A percentile compares a stretch with the other conserved stretches of the same genome.
These are phyloP conservation scores for Cyclostephanos tholiformis DNA, from an alignment of 108 stramenopile genomes.

Conservation along the genomic window DNA sequence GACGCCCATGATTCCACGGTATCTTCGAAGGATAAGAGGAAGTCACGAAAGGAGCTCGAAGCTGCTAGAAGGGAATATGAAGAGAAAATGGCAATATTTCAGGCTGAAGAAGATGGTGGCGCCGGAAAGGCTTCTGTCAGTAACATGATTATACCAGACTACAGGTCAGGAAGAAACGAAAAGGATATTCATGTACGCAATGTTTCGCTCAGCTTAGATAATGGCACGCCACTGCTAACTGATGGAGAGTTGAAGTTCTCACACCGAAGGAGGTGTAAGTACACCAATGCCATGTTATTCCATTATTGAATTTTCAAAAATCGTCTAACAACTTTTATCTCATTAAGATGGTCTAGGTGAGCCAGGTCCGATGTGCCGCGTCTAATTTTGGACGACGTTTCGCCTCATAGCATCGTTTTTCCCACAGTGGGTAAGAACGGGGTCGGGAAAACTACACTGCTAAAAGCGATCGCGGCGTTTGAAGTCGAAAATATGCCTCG, in stretches of 20 bases:
- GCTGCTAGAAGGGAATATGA: constrained; percentile 63
- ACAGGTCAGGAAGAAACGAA: constrained; percentile 73
- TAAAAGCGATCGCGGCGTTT: constrained; percentile 93
- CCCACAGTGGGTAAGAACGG: constrained; percentile 40
- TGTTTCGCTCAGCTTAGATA: constrained; percentile 79
- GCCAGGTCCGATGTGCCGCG: no score
- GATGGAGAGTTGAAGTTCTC: constrained; percentile 91
- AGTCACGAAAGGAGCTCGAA: constrained; percentile 76
- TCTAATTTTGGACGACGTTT: no score
- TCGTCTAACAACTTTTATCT: constrained; percentile 59
- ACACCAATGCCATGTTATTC: no score
- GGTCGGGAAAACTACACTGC: constrained; percentile 90
- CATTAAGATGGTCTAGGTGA: constrained; percentile 26
- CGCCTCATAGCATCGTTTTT: no score
- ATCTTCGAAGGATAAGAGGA: constrained; percentile 78
- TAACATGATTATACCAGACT: constrained; percentile 85
- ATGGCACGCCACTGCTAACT: constrained; percentile 89
- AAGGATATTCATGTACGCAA: constrained; percentile 85
- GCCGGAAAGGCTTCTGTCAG: constrained; percentile 66
- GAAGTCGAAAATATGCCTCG: constrained; percentile 91
- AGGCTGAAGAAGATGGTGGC: constrained; percentile 55
- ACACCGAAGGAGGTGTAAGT: constrained; percentile 90
- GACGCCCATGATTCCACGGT: constrained; percentile 68
- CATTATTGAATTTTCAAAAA: constrained; percentile 41
- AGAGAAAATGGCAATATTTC: constrained; percentile 48